phyloP scores from a whole-genome alignment of 2,329 filamentous ascomycete species.

The Exophiala aquamarina region DNA sequence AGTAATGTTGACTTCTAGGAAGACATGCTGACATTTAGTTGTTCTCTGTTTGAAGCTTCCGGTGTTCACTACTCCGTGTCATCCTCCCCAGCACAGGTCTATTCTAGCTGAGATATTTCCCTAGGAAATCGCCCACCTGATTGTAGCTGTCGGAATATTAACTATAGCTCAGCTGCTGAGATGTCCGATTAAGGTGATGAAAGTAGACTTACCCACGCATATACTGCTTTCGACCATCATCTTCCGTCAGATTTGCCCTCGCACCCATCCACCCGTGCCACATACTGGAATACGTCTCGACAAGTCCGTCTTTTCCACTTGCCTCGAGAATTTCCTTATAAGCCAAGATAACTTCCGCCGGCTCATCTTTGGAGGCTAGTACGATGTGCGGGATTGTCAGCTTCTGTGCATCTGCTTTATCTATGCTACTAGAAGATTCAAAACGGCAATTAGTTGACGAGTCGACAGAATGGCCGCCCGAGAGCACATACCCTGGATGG shows the following conservation, averaged over 20 bases:
- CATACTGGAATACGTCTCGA: conserved; percentile 67
- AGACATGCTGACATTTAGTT: too few species aligned
- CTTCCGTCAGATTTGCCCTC: conserved; percentile 58
- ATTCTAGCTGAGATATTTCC: too few species aligned
- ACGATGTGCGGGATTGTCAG: conserved; percentile 63
- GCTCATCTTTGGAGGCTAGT: conserved; percentile 67
- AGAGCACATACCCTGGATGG: conserved; percentile 34
- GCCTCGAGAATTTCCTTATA: conserved; percentile 54
- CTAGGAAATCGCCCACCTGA: too few species aligned
- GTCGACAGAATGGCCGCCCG: conserved; percentile 29
- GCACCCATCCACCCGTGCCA: conserved; percentile 76
- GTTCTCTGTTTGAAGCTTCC: too few species aligned
- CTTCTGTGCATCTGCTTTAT: conserved; percentile 58
- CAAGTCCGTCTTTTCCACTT: conserved; percentile 54
- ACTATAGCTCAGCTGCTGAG: too few species aligned
- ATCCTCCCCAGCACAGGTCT: too few species aligned
- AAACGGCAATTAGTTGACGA: neutral
- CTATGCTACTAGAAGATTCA: conserved; percentile 34
- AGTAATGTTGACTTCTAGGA: too few species aligned
- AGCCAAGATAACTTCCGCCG: conserved; percentile 50
- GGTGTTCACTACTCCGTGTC: too few species aligned
- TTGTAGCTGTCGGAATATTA: too few species aligned
- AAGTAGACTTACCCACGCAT: conserved; percentile 48
- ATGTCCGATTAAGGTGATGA: too few species aligned
- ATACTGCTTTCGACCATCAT: conserved; percentile 58